Conservation (phyloP, 305 asterid genomes). For the Fraxinus baroniana region DNA sequence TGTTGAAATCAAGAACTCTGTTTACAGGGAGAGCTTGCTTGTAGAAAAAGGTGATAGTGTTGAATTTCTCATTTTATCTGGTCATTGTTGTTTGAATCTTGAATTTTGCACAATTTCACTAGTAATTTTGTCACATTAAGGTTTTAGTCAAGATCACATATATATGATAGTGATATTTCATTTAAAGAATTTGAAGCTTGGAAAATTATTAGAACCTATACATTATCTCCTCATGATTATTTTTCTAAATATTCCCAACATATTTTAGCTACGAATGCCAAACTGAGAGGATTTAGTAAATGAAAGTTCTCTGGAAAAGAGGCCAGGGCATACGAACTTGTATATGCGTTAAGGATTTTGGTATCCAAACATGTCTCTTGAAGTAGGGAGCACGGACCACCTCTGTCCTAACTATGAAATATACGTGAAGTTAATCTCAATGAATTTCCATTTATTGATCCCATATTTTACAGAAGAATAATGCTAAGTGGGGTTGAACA, state of each 20-base stretch:
- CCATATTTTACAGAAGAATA: not conserved
- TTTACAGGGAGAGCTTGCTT: constrained; percentile 16
- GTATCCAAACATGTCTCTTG: not conserved
- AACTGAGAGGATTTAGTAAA: not conserved
- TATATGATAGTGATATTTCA: not conserved
- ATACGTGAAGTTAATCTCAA: not conserved
- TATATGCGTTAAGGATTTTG: not conserved
- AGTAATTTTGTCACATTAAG: not conserved
- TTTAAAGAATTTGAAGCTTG: not conserved
- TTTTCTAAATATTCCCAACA: not conserved
- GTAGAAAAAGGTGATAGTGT: constrained; percentile 24
- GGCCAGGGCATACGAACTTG: not conserved
- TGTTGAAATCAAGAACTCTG: not conserved
- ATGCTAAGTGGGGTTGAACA: no score
- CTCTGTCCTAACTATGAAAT: not conserved
- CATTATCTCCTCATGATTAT: not conserved
- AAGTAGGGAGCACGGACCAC: not conserved
- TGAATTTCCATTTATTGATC: not conserved
- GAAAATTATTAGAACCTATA: not conserved
- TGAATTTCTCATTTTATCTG: not conserved
- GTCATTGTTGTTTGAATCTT: constrained; percentile 4
- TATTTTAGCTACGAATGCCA: not conserved
- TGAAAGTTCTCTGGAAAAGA: not conserved
- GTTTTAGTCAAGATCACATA: not conserved
- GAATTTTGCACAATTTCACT: not conserved